Evolutionary conservation across 768 basidiomycete species (phyloP).

Genomic region (Lentinus brumalis): DNA sequence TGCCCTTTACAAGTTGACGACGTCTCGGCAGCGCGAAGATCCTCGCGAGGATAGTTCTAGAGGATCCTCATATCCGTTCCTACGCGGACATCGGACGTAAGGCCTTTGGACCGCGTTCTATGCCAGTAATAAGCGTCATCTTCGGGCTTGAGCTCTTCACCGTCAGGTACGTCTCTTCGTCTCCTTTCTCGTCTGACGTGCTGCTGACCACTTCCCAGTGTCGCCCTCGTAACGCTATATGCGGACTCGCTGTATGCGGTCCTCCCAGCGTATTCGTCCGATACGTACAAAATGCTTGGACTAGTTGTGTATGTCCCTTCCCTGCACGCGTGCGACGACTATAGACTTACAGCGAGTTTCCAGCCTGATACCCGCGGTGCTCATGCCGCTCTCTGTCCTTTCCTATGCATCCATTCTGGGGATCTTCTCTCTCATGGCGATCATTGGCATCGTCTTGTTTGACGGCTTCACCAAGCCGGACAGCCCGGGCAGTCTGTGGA

Average conservation of each 20-base stretch:
- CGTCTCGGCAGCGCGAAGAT: conserved; percentile 73
- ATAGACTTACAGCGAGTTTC: not conserved
- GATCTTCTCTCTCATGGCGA: conserved; percentile 73
- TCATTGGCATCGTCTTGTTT: conserved; percentile 75
- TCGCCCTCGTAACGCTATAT: conserved; percentile 86
- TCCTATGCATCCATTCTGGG: conserved; percentile 89
- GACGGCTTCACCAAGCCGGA: conserved; percentile 78
- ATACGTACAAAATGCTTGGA: conserved; percentile 76
- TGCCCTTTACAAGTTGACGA: not conserved
- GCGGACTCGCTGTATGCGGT: conserved; percentile 83
- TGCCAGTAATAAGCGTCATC: conserved; percentile 62
- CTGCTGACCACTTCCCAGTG: conserved; percentile 42
- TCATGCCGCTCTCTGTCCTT: conserved; percentile 82
- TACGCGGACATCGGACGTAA: conserved; percentile 90
- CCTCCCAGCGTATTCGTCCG: conserved; percentile 63
- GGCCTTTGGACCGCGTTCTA: conserved; percentile 80
- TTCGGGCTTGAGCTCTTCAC: conserved; percentile 90
- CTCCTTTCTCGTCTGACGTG: not conserved
- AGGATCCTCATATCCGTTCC: conserved; percentile 70
- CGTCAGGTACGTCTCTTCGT: conserved; percentile 53
- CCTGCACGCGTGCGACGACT: not conserved
- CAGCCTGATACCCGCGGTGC: conserved; percentile 82
- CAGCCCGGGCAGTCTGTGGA: conserved; percentile 80
- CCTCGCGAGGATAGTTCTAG: conserved; percentile 72
- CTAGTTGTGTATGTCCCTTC: conserved; percentile 59